These are phyloP conservation scores for Angomonas ambiguus DNA, from an alignment of 208 protist species.

Conservation along the genomic window DNA sequence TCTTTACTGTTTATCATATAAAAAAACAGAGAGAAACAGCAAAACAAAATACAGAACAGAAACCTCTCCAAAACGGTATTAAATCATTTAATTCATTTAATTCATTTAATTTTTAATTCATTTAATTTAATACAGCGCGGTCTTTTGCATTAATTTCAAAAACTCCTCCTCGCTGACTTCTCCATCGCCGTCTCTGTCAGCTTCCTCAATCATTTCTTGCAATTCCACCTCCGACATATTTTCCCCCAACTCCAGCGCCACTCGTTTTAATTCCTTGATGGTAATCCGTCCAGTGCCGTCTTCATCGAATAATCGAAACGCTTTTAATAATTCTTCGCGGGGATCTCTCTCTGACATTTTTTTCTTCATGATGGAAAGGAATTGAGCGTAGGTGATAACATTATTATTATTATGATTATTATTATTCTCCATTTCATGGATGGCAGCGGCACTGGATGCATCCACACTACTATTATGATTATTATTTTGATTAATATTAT, in stretches of 20 bases:
- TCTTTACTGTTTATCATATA: slow-evolving; percentile 12
- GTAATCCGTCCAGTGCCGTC: slow-evolving; percentile 94
- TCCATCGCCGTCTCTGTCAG: slow-evolving; percentile 94
- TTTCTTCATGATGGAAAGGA: slow-evolving; percentile 82
- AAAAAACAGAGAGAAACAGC: neutral
- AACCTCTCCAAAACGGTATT: neutral
- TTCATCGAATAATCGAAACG: slow-evolving; percentile 95
- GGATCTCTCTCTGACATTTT: slow-evolving; percentile 91
- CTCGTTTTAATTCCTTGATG: slow-evolving; percentile 96
- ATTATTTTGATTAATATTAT: neutral
- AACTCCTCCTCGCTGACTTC: slow-evolving; percentile 96
- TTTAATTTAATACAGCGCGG: slow-evolving; percentile 64
- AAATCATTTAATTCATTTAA: neutral
- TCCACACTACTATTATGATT: neutral
- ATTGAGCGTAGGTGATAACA: slow-evolving; percentile 82
- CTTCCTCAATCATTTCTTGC: slow-evolving; percentile 97
- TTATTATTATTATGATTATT: slow-evolving; percentile 3
- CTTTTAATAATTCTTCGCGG: slow-evolving; percentile 94
- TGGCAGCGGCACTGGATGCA: neutral
- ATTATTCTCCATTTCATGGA: neutral
- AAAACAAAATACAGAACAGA: neutral
- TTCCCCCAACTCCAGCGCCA: slow-evolving; percentile 95
- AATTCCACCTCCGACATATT: slow-evolving; percentile 96
- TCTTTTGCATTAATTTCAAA: slow-evolving; percentile 95
- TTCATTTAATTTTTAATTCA: neutral